A percentile compares a stretch with the other conserved stretches of the same genome.
Evolutionary conservation across 306 rosid species (phyloP).

Genomic region (Bauhinia variegata): DNA sequence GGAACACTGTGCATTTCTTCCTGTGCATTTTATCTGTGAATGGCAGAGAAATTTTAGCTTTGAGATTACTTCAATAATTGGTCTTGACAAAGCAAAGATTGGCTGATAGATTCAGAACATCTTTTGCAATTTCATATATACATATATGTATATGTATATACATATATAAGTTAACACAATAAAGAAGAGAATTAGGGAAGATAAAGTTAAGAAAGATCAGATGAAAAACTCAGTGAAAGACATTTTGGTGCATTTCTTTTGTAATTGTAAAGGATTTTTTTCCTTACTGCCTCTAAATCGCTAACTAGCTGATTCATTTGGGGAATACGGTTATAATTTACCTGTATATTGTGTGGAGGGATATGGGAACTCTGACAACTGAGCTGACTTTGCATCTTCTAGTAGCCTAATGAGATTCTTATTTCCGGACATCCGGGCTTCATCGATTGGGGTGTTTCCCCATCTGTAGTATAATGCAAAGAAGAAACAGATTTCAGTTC

Average conservation of each 20-base stretch:
- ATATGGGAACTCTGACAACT: conserved; percentile 57
- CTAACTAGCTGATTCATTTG: neutral
- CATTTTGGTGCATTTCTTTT: conserved; percentile 6
- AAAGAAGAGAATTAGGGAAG: neutral
- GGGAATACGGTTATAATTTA: too few relatives aligned
- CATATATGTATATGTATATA: too few relatives aligned
- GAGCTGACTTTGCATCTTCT: conserved; percentile 73
- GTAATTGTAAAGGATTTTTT: neutral
- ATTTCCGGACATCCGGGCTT: conserved; percentile 81
- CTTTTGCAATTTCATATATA: neutral
- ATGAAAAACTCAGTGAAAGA: neutral
- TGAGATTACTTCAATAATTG: conserved; percentile 3
- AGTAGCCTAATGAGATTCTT: conserved; percentile 73
- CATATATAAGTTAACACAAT: neutral
- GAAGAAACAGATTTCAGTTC: neutral
- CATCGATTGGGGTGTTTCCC: conserved; percentile 95
- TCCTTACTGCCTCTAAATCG: conserved; percentile 7
- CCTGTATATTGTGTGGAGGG: conserved; percentile 59
- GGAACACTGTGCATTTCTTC: conserved; percentile 83
- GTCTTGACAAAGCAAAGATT: neutral
- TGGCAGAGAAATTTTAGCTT: neutral
- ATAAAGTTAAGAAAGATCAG: neutral
- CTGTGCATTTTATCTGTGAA: conserved; percentile 66
- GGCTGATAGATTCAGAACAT: neutral
- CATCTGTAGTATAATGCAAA: conserved; percentile 55